Evolutionary conservation across 129 eudicot genomes (phyloP).

Genomic region (Rutidosis leptorrhynchoides): DNA sequence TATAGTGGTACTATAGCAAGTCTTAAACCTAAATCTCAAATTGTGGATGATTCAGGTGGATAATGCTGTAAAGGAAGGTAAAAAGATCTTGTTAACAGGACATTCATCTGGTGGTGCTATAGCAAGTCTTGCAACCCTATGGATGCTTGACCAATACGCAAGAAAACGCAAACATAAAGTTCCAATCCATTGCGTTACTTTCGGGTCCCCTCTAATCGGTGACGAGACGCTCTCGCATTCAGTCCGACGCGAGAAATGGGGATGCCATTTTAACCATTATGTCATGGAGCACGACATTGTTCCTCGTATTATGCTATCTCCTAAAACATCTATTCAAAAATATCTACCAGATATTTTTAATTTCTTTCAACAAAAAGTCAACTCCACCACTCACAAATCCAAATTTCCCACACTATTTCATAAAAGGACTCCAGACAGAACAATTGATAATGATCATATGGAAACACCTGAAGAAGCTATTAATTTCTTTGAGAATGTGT

Average conservation of each 20-base stretch:
- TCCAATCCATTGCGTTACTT: conserved; percentile 30
- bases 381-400: conserved; percentile 2
- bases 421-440: background rate
- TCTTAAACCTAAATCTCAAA: conserved; percentile 7
- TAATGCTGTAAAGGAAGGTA: conserved; percentile 46
- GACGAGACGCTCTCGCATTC: conserved; percentile 53
- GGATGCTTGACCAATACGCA: conserved; percentile 56
- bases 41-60: conserved; percentile 52
- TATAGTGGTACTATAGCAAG: too few species aligned
- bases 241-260: conserved; percentile 62
- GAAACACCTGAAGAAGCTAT: conserved; percentile 16
- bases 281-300: conserved; percentile 66
- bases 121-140: conserved; percentile 70
- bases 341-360: conserved; percentile 38
- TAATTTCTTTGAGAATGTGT: conserved; percentile 37
- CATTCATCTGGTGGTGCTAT: conserved; percentile 67
- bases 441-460: conserved; percentile 14
- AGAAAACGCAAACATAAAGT: conserved; percentile 12
- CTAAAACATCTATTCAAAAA: conserved; percentile 41
- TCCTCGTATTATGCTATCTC: conserved; percentile 70
- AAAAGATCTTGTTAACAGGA: conserved; percentile 61
- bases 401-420: background rate
- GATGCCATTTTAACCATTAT: conserved; percentile 50
- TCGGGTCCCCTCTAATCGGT: conserved; percentile 74
- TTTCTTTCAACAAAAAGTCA: conserved; percentile 37